phyloP scores from a whole-genome alignment of 2,329 filamentous ascomycete species.

The Mollisia scopiformis region DNA sequence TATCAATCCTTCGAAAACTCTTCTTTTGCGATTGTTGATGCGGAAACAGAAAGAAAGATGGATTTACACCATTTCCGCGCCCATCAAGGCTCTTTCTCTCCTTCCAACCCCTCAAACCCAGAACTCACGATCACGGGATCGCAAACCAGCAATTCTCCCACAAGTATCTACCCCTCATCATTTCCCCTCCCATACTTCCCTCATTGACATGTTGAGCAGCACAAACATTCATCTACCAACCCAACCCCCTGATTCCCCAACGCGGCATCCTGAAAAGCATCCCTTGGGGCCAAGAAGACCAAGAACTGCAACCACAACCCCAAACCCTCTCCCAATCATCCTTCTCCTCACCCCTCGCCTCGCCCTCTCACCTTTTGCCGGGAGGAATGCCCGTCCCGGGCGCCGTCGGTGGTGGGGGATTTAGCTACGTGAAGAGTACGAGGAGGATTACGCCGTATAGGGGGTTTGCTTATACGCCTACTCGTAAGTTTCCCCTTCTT shows the following conservation, averaged over 20 bases:
- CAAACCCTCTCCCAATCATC: neutral
- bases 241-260: neutral
- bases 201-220: neutral
- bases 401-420: neutral
- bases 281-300: neutral
- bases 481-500: neutral
- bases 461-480: conserved; percentile 3
- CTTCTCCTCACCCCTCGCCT: neutral
- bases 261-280: neutral
- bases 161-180: neutral
- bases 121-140: neutral
- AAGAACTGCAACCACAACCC: no score
- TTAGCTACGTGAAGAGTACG: neutral
- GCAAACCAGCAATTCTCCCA: neutral
- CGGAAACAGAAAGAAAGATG: neutral
- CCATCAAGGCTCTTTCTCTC: neutral
- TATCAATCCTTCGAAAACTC: neutral
- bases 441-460: neutral
- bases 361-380: neutral
- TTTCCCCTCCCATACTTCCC: neutral
- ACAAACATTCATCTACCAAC: neutral
- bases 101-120: neutral
- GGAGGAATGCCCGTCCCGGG: neutral
- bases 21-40: neutral
- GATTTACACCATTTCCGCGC: neutral